Percentiles rank a stretch among this genome's conserved stretches.
phyloP scores from a whole-genome alignment of 129 eudicot species.

The Helichrysum umbraculigerum region DNA sequence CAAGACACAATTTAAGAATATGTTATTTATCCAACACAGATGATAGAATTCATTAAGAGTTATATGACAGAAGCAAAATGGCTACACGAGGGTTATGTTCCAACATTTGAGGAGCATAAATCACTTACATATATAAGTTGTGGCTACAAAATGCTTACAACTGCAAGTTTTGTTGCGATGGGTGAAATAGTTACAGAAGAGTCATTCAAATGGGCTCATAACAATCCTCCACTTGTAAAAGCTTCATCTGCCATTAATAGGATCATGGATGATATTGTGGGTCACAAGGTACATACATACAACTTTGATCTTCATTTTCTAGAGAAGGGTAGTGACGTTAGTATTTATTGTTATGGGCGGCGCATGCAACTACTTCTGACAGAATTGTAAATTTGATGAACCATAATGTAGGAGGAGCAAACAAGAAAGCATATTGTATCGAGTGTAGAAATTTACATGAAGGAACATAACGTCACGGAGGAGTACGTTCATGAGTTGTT shows the following conservation, averaged over 20 bases:
- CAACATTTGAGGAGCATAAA: slow-evolving; percentile 1
- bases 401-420: too few relatives aligned
- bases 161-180: background rate
- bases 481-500: too few relatives aligned
- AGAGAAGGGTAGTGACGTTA: too few relatives aligned
- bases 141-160: background rate
- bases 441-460: too few relatives aligned
- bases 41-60: background rate
- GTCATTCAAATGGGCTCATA: background rate
- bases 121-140: background rate
- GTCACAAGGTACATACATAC: background rate
- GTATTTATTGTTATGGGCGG: too few relatives aligned
- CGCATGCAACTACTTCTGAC: too few relatives aligned
- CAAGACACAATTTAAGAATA: too few relatives aligned
- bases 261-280: background rate
- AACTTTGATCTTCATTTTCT: too few relatives aligned
- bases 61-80: background rate
- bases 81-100: background rate
- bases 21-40: background rate
- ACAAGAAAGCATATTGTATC: too few relatives aligned
- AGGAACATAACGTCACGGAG: too few relatives aligned
- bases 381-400: too few relatives aligned
- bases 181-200: background rate
- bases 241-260: background rate
- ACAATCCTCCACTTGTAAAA: background rate